These are phyloP conservation scores for Boletus sp. DNA, from an alignment of 1,284 basidiomycete species.

Conservation along the genomic window DNA sequence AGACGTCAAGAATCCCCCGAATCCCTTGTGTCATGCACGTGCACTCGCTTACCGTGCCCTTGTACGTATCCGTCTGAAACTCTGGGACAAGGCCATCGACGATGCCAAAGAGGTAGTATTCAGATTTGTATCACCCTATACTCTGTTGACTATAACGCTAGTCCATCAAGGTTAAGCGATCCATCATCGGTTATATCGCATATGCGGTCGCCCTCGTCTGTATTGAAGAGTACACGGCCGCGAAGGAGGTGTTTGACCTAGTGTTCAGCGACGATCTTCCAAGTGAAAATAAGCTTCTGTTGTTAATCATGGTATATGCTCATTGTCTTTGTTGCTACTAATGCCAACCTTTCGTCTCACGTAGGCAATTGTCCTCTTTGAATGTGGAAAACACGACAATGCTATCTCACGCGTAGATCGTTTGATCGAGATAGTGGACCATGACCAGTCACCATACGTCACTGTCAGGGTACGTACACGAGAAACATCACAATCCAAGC, in stretches of 20 bases:
- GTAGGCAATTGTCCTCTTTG: conserved; percentile 10
- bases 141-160: not conserved
- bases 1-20: not conserved
- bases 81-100: not conserved
- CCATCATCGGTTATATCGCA: conserved; percentile 7
- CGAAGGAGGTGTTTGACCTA: conserved; percentile 4
- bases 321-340: not conserved
- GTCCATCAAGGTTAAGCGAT: conserved; percentile 10
- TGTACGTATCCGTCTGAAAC: not conserved
- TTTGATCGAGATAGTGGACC: not conserved
- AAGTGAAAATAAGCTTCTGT: conserved; percentile 2
- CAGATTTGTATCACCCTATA: not conserved
- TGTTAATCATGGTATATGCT: conserved; percentile 12
- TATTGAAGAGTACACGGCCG: not conserved
- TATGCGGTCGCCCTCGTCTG: not conserved
- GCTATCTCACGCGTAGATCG: not conserved
- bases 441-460: not conserved
- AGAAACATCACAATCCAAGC: not conserved
- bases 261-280: not conserved
- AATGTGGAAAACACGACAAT: not conserved
- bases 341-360: not conserved
- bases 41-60: conserved; percentile 2
- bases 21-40: not conserved
- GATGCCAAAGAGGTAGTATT: conserved; percentile 1
- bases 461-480: not conserved